Evolutionary conservation across 2,329 filamentous ascomycete genomes (phyloP), one percentile per base, ranked within the genome.

Genomic region (Beauveria australis): DNA sequence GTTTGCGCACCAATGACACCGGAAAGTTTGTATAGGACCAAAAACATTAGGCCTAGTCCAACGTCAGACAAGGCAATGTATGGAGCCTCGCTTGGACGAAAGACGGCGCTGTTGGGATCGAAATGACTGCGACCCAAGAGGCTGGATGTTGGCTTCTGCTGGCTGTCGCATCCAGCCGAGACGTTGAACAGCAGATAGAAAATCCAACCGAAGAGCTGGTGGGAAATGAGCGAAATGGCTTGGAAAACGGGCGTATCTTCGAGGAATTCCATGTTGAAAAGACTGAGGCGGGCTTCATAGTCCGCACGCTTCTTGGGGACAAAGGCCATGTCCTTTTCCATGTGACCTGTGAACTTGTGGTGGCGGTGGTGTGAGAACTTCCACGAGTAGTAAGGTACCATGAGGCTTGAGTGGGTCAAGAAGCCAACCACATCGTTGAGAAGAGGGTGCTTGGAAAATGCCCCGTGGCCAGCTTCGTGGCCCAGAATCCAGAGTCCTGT

Each of bases 331-430:
- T 89, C 86, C 75, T 84, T 85, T 62, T 85, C 80, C 75, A 88
- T 84, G 74, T 89, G 81, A 65, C 84, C 84, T 49, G 84, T 85
- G 73, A 83, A 87, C 65, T 81, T 82, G 75, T 91, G 88, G 73
- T 90, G 88, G 55, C 86, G 81, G 62, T 81, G 80, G 72, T 91
- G 88, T 37, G 82, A 86, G 70, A 84, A 85, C 74, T 88, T 85
- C 87, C 87, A 90, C 53, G 82, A 85, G 75, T 89, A 89, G 75
- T 86, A 91, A 3, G 88, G 88, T 2, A 88, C 86, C 63, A 87
- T 72, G 44, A 89, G 78, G 62, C 80, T 76, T 7, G 83, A 87
- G 78, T 90, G 87, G n/a, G 85, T 73, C 53, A 81, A 70, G 77
- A 85, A 87, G 62, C 87, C 87, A 60, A 85, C 75, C 18, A 79